phyloP scores from a whole-genome alignment of 2,329 filamentous ascomycete genomes.

The Thelonectria discophora region DNA sequence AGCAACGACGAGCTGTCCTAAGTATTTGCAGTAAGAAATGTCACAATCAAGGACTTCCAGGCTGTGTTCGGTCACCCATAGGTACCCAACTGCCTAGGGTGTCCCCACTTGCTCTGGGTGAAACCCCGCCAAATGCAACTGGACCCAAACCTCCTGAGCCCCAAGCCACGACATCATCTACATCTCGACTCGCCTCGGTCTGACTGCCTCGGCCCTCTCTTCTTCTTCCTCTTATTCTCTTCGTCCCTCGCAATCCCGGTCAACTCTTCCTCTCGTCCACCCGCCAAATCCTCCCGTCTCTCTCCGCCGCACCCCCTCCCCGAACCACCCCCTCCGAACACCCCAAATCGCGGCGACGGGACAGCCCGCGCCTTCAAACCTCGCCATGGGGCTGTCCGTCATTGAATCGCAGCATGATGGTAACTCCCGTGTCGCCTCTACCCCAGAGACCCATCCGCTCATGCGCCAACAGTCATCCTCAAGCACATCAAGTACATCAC shows the following conservation, averaged over 20 bases:
- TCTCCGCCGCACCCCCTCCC: constrained; percentile 19
- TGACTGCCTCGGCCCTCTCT: constrained; percentile 3
- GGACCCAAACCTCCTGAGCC: constrained; percentile 32
- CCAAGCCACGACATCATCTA: constrained; percentile 22
- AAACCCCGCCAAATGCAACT: constrained; percentile 39
- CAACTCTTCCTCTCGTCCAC: constrained; percentile 5
- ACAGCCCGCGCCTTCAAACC: constrained; percentile 40
- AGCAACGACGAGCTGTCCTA: not conserved
- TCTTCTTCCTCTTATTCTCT: not conserved
- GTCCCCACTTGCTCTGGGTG: constrained; percentile 28
- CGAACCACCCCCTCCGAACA: constrained; percentile 10
- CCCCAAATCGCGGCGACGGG: constrained; percentile 36
- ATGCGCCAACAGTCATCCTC: constrained; percentile 46
- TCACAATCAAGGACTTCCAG: too few species aligned
- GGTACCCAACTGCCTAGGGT: constrained; percentile 12
- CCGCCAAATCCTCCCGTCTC: not conserved
- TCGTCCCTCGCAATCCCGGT: not conserved
- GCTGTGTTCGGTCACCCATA: too few species aligned
- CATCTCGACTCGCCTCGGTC: constrained; percentile 1
- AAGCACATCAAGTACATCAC: constrained; percentile 76
- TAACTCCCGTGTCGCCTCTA: constrained; percentile 26
- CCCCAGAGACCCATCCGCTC: not conserved
- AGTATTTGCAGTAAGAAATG: too few species aligned
- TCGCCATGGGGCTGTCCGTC: constrained; percentile 82
- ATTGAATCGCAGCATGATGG: constrained; percentile 79